Base-by-base conservation (phyloP, 164 flowering plant genomes). In the Nelumbo lutea region DNA sequence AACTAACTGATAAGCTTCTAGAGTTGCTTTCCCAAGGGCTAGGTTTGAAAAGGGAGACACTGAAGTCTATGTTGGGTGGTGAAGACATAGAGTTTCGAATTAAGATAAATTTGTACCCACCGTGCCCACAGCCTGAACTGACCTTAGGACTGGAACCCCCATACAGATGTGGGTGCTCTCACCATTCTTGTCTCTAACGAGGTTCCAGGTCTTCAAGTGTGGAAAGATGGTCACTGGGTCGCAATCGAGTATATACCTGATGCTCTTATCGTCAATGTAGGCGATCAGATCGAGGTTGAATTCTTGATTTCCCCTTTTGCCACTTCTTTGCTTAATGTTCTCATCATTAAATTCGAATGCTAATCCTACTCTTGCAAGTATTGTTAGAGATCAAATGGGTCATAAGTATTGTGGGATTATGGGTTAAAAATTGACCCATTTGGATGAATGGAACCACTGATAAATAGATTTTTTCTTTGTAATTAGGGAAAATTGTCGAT, bases 61-160 rank as follows among this genome's bases (percentile, higher is more conserved):
- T 83, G 71, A 76, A 66, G 61, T 58, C 69, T 0, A 10, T 13
- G 0, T 56, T 82, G 71, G 84, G 86, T 6, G 80, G 77, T 7
- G 82, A 82, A 1, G 68, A 73, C 59, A 64, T 82, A 4, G 83
- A 71, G 62, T 46, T 75, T 51, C 83, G 79, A 64, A 82, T 86
- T 84, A 84, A 82, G 65, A 82, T 84, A 9, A 86, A 83, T 69
- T 67, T 80, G 79, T 84, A 84, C 45, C 88, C 88, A 2, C 84
- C 86, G 50, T 83, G 90, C 78, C 90, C 88, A 43, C 90, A 84
- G 55, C 88, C 90, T 10, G 66, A 83, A 27, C 76, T 83, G 56
- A 85, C 85, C 5, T 72, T 83, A 1, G 86, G 88, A 7, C 83
- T 86, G 7, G 80, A 80, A 51, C 73, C 88, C 88, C 15, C 87